Evolutionary conservation across 108 stramenopile species (phyloP), one percentile per base, ranked within the genome.

Genomic region (Fragilariopsis cylindrus): DNA sequence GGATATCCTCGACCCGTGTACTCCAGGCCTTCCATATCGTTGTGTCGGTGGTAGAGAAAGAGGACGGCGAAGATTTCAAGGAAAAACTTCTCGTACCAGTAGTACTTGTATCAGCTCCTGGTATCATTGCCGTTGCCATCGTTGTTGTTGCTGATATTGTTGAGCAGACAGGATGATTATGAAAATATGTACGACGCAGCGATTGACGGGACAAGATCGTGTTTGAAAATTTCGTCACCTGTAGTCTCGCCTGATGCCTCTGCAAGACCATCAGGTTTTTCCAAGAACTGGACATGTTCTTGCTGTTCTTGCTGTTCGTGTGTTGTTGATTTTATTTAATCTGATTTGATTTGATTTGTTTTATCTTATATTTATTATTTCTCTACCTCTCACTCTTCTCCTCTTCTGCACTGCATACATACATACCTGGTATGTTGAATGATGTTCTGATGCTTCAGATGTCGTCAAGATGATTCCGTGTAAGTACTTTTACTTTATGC

Each of bases 1-100:
- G 5, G 42, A 73, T 54, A 0, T 79, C 56, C 5, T 79, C 72
- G n/a, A 69, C 12, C 12, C 47, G 56, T 44, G 72, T 48, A 8
- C 52, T 49, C 60, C 58, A 41, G 16, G 67, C 44, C 48, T 76
- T 30, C 19, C 46, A 64, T 18, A 40, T 19, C 41, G 57, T 56
- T 6, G n/a, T 55, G 47, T 41, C 7, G 65, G 43, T 19, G 48
- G 65, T 18, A 9, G 47, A 13, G 39, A 49, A 7, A 39, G 69
- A 49, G 0, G 76, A 18, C 60, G 56, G 16, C 47, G 55, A 52
- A 60, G 44, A 15, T 16, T n/a, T 12, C 46, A 43, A 65, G 0
- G 56, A 70, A 41, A 44, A 57, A 12, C 0, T 42, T 57, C 21
- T 47, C 12, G 48, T 68, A 39, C 19, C 30, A 3, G 16, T 49